These are phyloP conservation scores for Penicillium expansum DNA, from an alignment of 2,329 filamentous ascomycete genomes.

Conservation along the genomic window DNA sequence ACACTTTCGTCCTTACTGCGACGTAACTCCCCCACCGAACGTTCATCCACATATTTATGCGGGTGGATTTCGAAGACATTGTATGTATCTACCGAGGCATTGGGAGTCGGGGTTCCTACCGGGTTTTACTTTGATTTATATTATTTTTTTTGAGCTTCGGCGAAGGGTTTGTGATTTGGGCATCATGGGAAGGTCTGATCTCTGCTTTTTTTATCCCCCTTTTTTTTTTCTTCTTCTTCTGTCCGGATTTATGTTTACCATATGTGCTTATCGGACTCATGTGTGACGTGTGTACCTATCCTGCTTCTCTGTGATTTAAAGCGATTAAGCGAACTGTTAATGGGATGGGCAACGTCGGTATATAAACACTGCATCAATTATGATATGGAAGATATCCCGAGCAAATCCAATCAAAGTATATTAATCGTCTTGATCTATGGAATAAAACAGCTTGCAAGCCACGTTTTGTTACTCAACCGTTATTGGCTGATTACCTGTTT, in stretches of 20 bases:
- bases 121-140: constrained; percentile 9
- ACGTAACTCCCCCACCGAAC: not conserved
- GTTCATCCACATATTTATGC: constrained; percentile 14
- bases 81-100: constrained; percentile 17
- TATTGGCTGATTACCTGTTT: not conserved
- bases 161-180: constrained; percentile 19
- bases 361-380: constrained; percentile 21
- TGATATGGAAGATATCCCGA: constrained; percentile 3
- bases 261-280: constrained; percentile 22
- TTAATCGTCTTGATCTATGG: not conserved
- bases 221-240: constrained; percentile 1
- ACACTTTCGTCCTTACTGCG: constrained; percentile 2
- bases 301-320: constrained; percentile 19
- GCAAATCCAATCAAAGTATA: not conserved
- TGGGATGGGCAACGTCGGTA: constrained; percentile 21
- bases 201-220: constrained; percentile 9
- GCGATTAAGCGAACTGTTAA: constrained; percentile 21
- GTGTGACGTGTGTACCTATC: constrained; percentile 27
- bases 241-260: constrained; percentile 12
- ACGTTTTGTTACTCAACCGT: not conserved
- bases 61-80: constrained; percentile 2
- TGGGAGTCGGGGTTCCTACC: constrained; percentile 14
- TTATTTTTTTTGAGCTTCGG: constrained; percentile 11
- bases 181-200: constrained; percentile 18
- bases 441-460: not conserved